These are phyloP conservation scores for Pisolithus marmoratus DNA, from an alignment of 768 basidiomycete genomes.

Conservation along the genomic window DNA sequence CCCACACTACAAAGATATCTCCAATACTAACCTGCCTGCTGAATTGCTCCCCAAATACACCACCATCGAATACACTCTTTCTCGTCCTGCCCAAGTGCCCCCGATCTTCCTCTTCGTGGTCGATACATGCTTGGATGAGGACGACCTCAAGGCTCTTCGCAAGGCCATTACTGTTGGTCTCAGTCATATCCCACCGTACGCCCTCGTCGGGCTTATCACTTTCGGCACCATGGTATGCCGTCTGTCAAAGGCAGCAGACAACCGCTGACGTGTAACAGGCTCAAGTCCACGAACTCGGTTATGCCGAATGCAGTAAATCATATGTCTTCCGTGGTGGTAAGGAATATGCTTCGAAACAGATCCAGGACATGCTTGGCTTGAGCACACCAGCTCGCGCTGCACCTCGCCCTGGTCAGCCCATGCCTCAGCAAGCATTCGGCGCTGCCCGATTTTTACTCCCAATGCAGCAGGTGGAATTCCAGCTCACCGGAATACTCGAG, in stretches of 20 bases:
- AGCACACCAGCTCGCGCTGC: slow-evolving; percentile 74
- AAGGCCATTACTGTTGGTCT: slow-evolving; percentile 94
- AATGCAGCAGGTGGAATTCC: slow-evolving; percentile 90
- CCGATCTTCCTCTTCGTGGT: slow-evolving; percentile 97
- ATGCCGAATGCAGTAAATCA: slow-evolving; percentile 92
- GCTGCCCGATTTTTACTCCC: slow-evolving; percentile 91
- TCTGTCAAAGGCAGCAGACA: not conserved
- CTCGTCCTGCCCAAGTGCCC: slow-evolving; percentile 84
- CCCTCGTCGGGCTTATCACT: slow-evolving; percentile 93
- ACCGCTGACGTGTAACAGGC: slow-evolving; percentile 45
- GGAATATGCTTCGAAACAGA: slow-evolving; percentile 93
- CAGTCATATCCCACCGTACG: slow-evolving; percentile 87
- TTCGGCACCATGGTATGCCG: slow-evolving; percentile 89
- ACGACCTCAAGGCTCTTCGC: slow-evolving; percentile 91
- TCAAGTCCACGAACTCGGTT: slow-evolving; percentile 98
- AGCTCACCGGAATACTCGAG: slow-evolving; percentile 90
- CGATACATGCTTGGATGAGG: slow-evolving; percentile 93
- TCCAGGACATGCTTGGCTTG: slow-evolving; percentile 93
- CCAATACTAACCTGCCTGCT: slow-evolving; percentile 91
- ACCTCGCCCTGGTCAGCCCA: slow-evolving; percentile 79
- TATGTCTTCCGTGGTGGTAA: slow-evolving; percentile 99
- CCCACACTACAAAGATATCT: slow-evolving; percentile 98
- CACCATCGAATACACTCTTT: slow-evolving; percentile 98
- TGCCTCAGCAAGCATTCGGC: slow-evolving; percentile 75
- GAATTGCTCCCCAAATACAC: slow-evolving; percentile 98